Percentiles rank a stretch among this genome's conserved stretches.
These are phyloP conservation scores for Penicillium antarcticum DNA, from an alignment of 495 filamentous ascomycete genomes.

Conservation along the genomic window DNA sequence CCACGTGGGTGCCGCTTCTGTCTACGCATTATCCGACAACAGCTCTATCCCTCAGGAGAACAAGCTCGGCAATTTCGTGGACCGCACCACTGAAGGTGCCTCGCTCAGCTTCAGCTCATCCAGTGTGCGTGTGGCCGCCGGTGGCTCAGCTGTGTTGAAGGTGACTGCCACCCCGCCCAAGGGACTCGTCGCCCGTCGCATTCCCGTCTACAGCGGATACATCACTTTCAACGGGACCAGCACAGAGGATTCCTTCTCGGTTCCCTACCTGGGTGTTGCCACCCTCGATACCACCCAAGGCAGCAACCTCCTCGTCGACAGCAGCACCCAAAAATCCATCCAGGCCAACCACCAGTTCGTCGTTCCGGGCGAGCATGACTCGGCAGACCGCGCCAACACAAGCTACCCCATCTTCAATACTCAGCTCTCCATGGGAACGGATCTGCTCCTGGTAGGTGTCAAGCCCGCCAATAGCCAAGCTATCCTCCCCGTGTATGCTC, in stretches of 20 bases:
- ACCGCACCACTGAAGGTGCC: not conserved
- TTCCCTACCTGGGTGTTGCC: conserved; percentile 28
- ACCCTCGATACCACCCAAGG: conserved; percentile 10
- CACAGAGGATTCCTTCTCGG: conserved; percentile 26
- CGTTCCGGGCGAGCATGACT: conserved; percentile 7
- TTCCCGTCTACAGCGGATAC: conserved; percentile 36
- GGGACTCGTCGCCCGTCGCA: conserved; percentile 15
- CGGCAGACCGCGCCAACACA: conserved; percentile 1
- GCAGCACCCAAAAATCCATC: not conserved
- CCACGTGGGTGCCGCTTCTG: conserved; percentile 20
- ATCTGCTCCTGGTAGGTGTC: conserved; percentile 17
- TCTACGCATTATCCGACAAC: conserved; percentile 21
- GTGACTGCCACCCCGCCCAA: conserved; percentile 19
- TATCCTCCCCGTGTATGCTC: conserved; percentile 3
- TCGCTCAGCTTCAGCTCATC: conserved; percentile 6
- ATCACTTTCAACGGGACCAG: conserved; percentile 31
- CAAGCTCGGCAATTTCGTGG: conserved; percentile 19
- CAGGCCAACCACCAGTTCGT: conserved; percentile 7
- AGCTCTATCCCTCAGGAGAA: conserved; percentile 7
- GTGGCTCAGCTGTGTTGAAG: conserved; percentile 14
- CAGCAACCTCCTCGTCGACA: conserved; percentile 4
- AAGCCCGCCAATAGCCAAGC: conserved; percentile 13
- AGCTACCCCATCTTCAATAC: conserved; percentile 13
- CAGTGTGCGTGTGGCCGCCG: conserved; percentile 2
- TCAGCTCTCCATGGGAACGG: conserved; percentile 20